phyloP scores from a whole-genome alignment of 2,329 filamentous ascomycete species.

The Eurotiales sp. region DNA sequence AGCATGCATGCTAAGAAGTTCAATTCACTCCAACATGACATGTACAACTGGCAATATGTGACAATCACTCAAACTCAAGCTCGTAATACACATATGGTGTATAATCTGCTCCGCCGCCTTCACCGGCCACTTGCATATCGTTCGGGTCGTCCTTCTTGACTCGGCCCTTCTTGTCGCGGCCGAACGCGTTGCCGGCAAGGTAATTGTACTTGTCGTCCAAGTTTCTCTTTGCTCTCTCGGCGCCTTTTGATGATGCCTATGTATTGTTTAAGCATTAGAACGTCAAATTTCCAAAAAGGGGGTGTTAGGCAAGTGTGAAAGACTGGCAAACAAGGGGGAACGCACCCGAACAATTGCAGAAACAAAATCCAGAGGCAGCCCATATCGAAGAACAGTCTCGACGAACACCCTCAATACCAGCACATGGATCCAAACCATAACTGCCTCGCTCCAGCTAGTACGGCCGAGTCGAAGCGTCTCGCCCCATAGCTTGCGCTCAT shows the following conservation, averaged over 20 bases:
- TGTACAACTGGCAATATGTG: slow-evolving; percentile 7
- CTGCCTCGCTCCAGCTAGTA: slow-evolving; percentile 92
- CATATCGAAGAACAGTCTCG: slow-evolving; percentile 95
- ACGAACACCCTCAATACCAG: slow-evolving; percentile 90
- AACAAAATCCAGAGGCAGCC: slow-evolving; percentile 84
- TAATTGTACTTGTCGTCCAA: slow-evolving; percentile 86
- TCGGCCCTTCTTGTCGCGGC: slow-evolving; percentile 87
- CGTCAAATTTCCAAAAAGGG: too few relatives aligned
- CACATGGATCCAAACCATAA: slow-evolving; percentile 95
- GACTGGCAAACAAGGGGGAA: too few relatives aligned
- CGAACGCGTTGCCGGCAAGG: slow-evolving; percentile 90
- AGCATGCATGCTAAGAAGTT: slow-evolving; percentile 18
- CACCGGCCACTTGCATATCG: slow-evolving; percentile 74
- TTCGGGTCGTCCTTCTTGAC: slow-evolving; percentile 87
- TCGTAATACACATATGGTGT: slow-evolving; percentile 97
- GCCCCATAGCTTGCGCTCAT: slow-evolving; percentile 89
- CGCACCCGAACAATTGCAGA: slow-evolving; percentile 79
- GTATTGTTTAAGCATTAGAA: not conserved
- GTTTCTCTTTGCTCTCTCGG: slow-evolving; percentile 72
- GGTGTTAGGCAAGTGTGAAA: too few relatives aligned
- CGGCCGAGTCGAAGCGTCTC: slow-evolving; percentile 82
- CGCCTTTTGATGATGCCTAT: slow-evolving; percentile 77
- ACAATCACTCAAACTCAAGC: slow-evolving; percentile 65
- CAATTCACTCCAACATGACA: not conserved
- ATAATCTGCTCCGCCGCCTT: slow-evolving; percentile 76